Percentiles rank a stretch among this genome's conserved stretches.
Evolutionary conservation across 2,329 filamentous ascomycete species (phyloP).

Genomic region (Aspergillus awamori): DNA sequence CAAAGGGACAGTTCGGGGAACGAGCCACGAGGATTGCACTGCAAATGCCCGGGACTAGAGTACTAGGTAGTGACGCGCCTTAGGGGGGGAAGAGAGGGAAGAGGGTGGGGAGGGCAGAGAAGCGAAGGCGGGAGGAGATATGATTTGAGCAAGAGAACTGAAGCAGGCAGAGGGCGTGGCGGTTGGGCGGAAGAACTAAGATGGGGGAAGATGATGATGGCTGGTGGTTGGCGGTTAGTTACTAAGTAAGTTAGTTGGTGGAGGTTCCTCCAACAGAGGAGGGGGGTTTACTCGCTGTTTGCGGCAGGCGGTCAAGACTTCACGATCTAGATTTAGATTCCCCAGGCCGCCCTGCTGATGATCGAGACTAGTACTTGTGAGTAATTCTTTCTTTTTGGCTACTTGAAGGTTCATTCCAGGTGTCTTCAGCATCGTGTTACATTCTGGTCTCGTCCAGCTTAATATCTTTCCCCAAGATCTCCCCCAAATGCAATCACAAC

Average conservation of each 20-base stretch:
- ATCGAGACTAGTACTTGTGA: not conserved
- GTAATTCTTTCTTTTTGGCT: not conserved
- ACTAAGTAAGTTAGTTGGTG: not conserved
- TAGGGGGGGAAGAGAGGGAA: constrained; percentile 1
- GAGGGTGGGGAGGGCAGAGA: not conserved
- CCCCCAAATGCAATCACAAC: not conserved
- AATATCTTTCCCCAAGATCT: not conserved
- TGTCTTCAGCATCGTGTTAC: not conserved
- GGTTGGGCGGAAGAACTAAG: constrained; percentile 22
- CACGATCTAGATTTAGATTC: not conserved
- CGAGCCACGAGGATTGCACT: not conserved
- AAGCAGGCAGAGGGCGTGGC: constrained; percentile 23
- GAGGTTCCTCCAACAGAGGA: not conserved
- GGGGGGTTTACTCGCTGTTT: constrained; percentile 22
- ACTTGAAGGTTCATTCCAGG: not conserved
- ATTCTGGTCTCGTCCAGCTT: not conserved
- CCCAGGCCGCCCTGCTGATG: not conserved
- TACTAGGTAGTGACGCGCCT: not conserved
- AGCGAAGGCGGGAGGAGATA: constrained; percentile 7
- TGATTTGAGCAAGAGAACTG: not conserved
- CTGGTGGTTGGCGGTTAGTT: not conserved
- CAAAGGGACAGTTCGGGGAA: not conserved
- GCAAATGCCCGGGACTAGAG: constrained; percentile 4
- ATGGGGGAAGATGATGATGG: constrained; percentile 6
- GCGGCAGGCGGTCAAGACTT: constrained; percentile 26